Conservation (phyloP, 306 rosid species). For the Vicia sativa region DNA sequence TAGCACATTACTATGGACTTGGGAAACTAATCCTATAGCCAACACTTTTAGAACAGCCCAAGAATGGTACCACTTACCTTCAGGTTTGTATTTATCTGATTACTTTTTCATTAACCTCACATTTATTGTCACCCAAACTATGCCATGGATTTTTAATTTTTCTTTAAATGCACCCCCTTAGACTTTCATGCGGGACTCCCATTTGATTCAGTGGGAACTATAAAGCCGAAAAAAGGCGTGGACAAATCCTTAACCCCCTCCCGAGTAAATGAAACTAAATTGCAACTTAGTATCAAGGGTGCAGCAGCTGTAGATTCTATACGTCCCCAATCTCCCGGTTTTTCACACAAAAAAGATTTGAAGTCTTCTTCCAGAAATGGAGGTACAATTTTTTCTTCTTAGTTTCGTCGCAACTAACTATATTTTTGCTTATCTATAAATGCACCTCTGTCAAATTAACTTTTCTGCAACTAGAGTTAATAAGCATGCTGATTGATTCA, state of each 20-base stretch:
- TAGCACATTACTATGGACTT: conserved; percentile 62
- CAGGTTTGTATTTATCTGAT: conserved; percentile 49
- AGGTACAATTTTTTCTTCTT: conserved; percentile 37
- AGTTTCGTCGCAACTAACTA: neutral
- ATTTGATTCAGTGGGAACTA: conserved; percentile 35
- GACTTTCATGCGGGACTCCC: conserved; percentile 39
- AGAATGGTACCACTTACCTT: conserved; percentile 46
- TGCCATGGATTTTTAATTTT: conserved; percentile 10
- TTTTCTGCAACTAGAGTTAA: conserved; percentile 16
- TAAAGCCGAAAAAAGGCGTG: conserved; percentile 35
- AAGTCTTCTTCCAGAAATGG: conserved; percentile 35
- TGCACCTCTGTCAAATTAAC: conserved; percentile 14
- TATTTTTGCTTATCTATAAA: conserved; percentile 9
- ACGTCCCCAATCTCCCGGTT: conserved; percentile 39
- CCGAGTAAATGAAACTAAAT: conserved; percentile 37
- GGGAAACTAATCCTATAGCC: conserved; percentile 70
- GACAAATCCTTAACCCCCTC: conserved; percentile 33
- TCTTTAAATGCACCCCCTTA: conserved; percentile 23
- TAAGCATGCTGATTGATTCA: conserved; percentile 29
- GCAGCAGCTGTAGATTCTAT: conserved; percentile 36
- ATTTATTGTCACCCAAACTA: conserved; percentile 18
- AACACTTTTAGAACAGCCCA: conserved; percentile 48
- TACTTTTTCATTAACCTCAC: conserved; percentile 9
- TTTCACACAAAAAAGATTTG: conserved; percentile 25
- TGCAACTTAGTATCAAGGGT: conserved; percentile 27